Evolutionary conservation across 768 basidiomycete genomes (phyloP).

Genomic region (Lactifluus volemus): DNA sequence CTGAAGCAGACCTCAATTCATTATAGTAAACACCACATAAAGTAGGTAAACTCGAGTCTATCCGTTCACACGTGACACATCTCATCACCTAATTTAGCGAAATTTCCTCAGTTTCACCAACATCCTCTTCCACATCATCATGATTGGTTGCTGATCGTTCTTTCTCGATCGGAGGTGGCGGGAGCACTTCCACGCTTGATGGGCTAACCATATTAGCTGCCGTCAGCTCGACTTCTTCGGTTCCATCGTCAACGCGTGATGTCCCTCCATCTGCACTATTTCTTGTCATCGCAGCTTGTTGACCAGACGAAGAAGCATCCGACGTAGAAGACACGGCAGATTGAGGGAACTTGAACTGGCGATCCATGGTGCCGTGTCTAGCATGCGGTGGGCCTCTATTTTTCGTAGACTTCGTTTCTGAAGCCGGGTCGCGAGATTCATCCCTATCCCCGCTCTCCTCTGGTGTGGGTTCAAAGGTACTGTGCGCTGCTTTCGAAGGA

Average conservation of each 20-base stretch:
- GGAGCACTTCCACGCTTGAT: slow-evolving; percentile 65
- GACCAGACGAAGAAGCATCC: background rate
- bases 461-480: slow-evolving; percentile 40
- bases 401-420: slow-evolving; percentile 17
- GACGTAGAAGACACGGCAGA: background rate
- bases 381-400: slow-evolving; percentile 19
- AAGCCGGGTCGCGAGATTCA: slow-evolving; percentile 23
- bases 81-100: slow-evolving; percentile 22
- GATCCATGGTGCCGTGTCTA: slow-evolving; percentile 70
- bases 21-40: background rate
- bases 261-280: background rate
- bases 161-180: slow-evolving; percentile 74
- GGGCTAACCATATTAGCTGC: slow-evolving; percentile 34
- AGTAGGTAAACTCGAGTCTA: no score
- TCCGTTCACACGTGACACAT: no score
- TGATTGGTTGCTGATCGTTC: slow-evolving; percentile 37
- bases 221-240: slow-evolving; percentile 8
- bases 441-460: slow-evolving; percentile 40
- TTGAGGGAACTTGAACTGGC: slow-evolving; percentile 61
- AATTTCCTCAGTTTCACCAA: slow-evolving; percentile 74
- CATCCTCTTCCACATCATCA: slow-evolving; percentile 61
- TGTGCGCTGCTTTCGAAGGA: slow-evolving; percentile 12
- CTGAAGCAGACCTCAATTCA: background rate
- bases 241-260: background rate
- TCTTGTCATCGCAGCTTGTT: background rate